Percentiles rank a stretch among this genome's conserved stretches.
Evolutionary conservation across 75 land plant genomes (phyloP).

Genomic region (Adiantum capillusveneris): DNA sequence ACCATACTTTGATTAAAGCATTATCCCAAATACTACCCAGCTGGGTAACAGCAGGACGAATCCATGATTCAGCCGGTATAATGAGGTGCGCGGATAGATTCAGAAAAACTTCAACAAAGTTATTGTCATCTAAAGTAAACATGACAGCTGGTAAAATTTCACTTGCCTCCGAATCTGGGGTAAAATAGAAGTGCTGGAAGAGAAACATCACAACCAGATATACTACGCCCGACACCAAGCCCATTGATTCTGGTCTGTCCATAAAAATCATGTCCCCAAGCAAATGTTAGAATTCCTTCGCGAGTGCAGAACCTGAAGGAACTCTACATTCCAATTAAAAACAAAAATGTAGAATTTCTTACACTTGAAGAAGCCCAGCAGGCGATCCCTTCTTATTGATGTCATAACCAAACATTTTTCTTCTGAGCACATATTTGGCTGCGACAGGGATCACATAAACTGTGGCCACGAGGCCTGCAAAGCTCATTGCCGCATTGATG

Average conservation of each 20-base stretch:
- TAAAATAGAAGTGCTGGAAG: slow-evolving; percentile 80
- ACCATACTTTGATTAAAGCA: too few relatives aligned
- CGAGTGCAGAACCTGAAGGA: too few relatives aligned
- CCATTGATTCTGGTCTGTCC: slow-evolving; percentile 86
- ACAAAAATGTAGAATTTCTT: slow-evolving; percentile 13
- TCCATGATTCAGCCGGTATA: too few relatives aligned
- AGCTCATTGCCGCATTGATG: slow-evolving; percentile 61
- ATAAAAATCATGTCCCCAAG: too few relatives aligned
- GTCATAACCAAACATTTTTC: slow-evolving; percentile 84
- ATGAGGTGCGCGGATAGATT: too few relatives aligned
- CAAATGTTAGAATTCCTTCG: too few relatives aligned
- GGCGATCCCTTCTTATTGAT: slow-evolving; percentile 92
- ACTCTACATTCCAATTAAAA: background rate
- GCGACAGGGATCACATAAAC: slow-evolving; percentile 66
- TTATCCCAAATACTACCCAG: too few relatives aligned
- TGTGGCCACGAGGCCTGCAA: slow-evolving; percentile 55
- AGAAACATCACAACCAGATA: slow-evolving; percentile 64
- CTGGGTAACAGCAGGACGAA: too few relatives aligned
- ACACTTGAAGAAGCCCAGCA: slow-evolving; percentile 82
- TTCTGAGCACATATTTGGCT: slow-evolving; percentile 48
- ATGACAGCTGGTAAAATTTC: too few relatives aligned
- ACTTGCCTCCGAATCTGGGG: slow-evolving; percentile 63
- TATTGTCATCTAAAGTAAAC: too few relatives aligned
- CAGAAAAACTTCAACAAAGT: too few relatives aligned
- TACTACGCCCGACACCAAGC: slow-evolving; percentile 67